Evolutionary conservation across 495 filamentous ascomycete genomes (phyloP), one percentile per base, ranked within the genome.

Genomic region (Articulospora tetracladia): DNA sequence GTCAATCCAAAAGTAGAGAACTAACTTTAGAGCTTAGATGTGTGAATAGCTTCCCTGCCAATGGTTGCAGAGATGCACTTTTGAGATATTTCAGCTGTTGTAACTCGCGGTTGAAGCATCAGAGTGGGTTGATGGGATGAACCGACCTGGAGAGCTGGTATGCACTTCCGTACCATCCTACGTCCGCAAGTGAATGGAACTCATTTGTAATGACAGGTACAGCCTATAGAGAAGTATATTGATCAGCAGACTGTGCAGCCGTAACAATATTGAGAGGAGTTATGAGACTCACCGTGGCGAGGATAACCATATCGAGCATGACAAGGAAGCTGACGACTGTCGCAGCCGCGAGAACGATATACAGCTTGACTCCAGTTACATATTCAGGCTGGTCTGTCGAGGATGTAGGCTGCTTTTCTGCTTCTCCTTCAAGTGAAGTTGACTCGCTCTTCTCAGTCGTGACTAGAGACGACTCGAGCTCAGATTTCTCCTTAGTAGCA

Each of bases 81-180:
- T 4, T 23, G 41, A 30, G 13, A 2, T 19, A 22, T 10, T 22
- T 19, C 23, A 39, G 20, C 11, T 15, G 10, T 44, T 44, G 3
- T 44, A 23, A 23, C n/a, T n/a, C 4, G 3, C 10, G 3, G 3
- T 15, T 44, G n/a, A 13, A 32, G 13, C 30, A 44, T 44, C n/a
- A n/a, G n/a, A n/a, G n/a, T n/a, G n/a, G n/a, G n/a, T 7, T 19
- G 17, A 7, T 7, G 8, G 17, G 3, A 44, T 11, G 15, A 55
- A 71, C 0, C 73, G 69, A 70, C 36, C 66, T 72, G 0, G 74
- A 72, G 12, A 82, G 57, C 19, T 74, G 61, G 55, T 81, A 80
- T 6, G 73, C 73, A 53, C 68, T 74, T 1, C 72, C 76, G 53
- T 84, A 84, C 82, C 80, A 84, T 30, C 79, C 75, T 25, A 81